Conservation (phyloP, 2,329 filamentous ascomycete genomes). For the Colletotrichum melonis region DNA sequence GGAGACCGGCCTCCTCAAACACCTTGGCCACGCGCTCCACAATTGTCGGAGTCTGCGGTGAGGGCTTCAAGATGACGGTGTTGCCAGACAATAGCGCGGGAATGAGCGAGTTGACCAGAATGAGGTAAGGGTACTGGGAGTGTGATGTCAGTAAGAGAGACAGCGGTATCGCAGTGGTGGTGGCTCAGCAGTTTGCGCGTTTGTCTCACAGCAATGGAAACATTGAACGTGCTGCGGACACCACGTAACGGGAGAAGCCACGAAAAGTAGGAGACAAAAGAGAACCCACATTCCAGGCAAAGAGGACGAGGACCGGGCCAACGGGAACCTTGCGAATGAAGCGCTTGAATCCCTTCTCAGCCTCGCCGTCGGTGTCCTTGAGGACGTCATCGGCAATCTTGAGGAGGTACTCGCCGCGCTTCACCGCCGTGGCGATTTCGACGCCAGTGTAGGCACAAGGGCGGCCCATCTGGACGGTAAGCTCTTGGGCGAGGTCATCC, state of each 20-base stretch:
- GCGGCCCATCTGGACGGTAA: conserved; percentile 95
- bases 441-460: conserved; percentile 88
- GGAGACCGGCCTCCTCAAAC: conserved; percentile 84
- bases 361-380: conserved; percentile 83
- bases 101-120: conserved; percentile 90
- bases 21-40: conserved; percentile 84
- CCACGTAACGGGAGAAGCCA: not conserved
- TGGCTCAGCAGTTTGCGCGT: not conserved
- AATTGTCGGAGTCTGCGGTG: conserved; percentile 92
- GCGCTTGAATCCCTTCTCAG: conserved; percentile 88
- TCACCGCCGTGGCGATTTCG: conserved; percentile 87
- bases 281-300: conserved; percentile 90
- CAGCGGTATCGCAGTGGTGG: not conserved
- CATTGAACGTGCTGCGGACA: not conserved
- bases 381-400: conserved; percentile 85
- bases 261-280: not conserved
- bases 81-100: conserved; percentile 93
- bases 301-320: conserved; percentile 88
- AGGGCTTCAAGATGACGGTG: conserved; percentile 92
- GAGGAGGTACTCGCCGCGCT: conserved; percentile 86
- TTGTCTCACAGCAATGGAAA: not conserved
- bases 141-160: conserved; percentile 28
- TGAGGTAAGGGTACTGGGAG: conserved; percentile 89
- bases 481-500: conserved; percentile 83
- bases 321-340: conserved; percentile 91